Conservation (phyloP, 1,139 yeast genomes). For the Geotrichum macrosporum region DNA sequence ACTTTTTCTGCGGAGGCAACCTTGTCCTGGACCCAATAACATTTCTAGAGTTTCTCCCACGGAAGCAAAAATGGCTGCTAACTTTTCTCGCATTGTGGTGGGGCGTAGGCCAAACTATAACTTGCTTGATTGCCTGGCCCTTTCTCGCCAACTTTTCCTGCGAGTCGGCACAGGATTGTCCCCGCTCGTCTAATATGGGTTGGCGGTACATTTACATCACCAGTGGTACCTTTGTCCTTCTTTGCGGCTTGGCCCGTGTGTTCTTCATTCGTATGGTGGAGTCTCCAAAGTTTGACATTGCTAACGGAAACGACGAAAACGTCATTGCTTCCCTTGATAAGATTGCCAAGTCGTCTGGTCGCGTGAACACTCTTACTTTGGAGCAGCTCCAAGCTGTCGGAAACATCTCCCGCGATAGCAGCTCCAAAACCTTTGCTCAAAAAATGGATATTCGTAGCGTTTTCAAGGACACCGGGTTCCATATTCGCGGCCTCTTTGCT, state of each 20-base stretch:
- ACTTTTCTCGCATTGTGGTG: constrained; percentile 58
- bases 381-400: constrained; percentile 48
- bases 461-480: constrained; percentile 6
- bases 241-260: constrained; percentile 47
- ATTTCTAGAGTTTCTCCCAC: constrained; percentile 55
- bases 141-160: constrained; percentile 51
- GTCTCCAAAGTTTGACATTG: constrained; percentile 54
- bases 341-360: constrained; percentile 29
- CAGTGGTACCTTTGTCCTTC: constrained; percentile 51
- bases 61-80: constrained; percentile 50
- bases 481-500: constrained; percentile 39
- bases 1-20: constrained; percentile 49
- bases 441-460: constrained; percentile 10
- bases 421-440: constrained; percentile 16
- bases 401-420: constrained; percentile 16
- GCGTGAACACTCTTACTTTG: constrained; percentile 31
- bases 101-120: constrained; percentile 60
- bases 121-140: constrained; percentile 54
- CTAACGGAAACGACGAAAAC: constrained; percentile 52
- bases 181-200: constrained; percentile 48
- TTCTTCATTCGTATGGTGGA: constrained; percentile 49
- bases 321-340: constrained; percentile 33
- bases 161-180: constrained; percentile 41
- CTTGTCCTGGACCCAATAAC: constrained; percentile 58
- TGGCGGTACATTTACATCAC: constrained; percentile 59